Evolutionary conservation across 768 basidiomycete genomes (phyloP), one percentile per base, ranked within the genome.

Genomic region (Tulasnella sp.): DNA sequence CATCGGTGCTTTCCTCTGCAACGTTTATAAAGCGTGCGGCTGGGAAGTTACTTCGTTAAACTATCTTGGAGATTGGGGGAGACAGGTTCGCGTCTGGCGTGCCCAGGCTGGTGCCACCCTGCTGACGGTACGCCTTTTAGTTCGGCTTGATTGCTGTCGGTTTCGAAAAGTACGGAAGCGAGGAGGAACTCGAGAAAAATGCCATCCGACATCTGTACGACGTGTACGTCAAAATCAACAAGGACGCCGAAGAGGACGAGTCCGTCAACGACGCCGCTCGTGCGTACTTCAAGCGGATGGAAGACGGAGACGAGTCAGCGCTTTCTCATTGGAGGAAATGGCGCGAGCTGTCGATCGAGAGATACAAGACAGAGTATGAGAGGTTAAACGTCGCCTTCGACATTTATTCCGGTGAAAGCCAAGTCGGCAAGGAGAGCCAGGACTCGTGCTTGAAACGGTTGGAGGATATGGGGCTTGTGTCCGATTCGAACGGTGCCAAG

Each of bases 1-100:
- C 84, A 97, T 99, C 82, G 97, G 97, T n/a, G 92, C 94, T 0
- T 98, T 98, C 86, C 84, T 98, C 78, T 87, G 89, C 13, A 98
- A 98, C 85, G 81, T 98, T 57, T 97, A 99, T 87, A 92, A 91
- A 82, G 89, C 94, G 9, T 94, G 92, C 82, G 96, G 97, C 20
- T 99, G 95, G 96, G 89, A 95, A 9, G 95, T 96, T n/a, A 84
- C 89, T 48, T 88, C 92, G 1, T 86, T 98, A 85, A 99, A 99
- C 83, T 99, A 99, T 83, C 89, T 98, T 20, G 97, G 97, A 2
- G 97, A 98, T 83, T 99, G 96, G 97, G 97, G 97, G 32, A 98
- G 96, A 57, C 97, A 98, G 88, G 96, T 95, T 51, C 83, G 87
- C 82, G 9, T 70, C 32, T 35, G 69, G 37, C 23, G 0, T 37